phyloP scores from a whole-genome alignment of 306 rosid species.

The Lathyrus aphaca region DNA sequence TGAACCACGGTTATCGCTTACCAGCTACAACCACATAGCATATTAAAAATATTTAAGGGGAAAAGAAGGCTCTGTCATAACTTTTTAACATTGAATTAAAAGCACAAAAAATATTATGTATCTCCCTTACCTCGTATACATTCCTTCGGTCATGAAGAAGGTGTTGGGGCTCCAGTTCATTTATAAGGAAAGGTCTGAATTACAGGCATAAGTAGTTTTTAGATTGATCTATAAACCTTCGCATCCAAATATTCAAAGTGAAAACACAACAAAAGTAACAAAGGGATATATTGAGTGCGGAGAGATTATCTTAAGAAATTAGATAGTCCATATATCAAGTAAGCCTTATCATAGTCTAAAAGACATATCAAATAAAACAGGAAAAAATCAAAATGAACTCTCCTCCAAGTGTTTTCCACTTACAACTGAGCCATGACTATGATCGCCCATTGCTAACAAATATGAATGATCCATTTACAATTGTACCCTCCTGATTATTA shows the following conservation, averaged over 20 bases:
- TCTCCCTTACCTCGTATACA: slow-evolving; percentile 79
- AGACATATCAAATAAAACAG: neutral
- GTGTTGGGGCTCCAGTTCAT: slow-evolving; percentile 90
- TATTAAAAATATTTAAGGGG: slow-evolving; percentile 1
- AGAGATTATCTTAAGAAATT: slow-evolving; percentile 27
- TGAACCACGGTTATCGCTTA: slow-evolving; percentile 25
- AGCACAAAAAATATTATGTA: slow-evolving; percentile 16
- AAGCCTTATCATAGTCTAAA: slow-evolving; percentile 9
- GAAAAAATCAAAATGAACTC: neutral
- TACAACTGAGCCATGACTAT: neutral
- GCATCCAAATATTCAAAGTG: slow-evolving; percentile 33
- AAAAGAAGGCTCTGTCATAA: neutral
- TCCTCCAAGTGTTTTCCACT: neutral
- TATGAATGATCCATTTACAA: neutral
- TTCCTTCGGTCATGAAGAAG: slow-evolving; percentile 97
- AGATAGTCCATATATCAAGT: neutral
- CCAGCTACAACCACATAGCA: slow-evolving; percentile 26
- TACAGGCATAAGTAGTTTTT: slow-evolving; percentile 46
- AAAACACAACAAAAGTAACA: slow-evolving; percentile 17
- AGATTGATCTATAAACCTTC: slow-evolving; percentile 38
- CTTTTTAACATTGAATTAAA: slow-evolving; percentile 2
- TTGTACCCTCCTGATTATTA: neutral
- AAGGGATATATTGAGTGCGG: slow-evolving; percentile 20
- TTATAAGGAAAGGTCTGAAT: slow-evolving; percentile 87
- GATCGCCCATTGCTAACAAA: slow-evolving; percentile 6